Base-by-base conservation (phyloP, 2,329 filamentous ascomycete genomes). In the Aspergillus sp. region DNA sequence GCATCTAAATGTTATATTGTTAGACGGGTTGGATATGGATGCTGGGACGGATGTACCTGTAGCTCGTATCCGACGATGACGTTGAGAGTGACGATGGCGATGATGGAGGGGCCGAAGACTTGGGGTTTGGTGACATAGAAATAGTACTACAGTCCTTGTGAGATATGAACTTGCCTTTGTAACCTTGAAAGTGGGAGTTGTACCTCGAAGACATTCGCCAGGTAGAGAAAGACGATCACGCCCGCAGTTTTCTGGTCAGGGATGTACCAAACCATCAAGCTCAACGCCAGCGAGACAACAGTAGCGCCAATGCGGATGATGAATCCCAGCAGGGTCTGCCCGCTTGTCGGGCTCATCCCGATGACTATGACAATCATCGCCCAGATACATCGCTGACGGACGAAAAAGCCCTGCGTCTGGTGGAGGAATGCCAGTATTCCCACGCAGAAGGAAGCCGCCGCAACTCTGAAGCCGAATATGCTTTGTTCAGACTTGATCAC, bases 361-460 rank as follows among this genome's bases (percentile, higher is more conserved):
- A 91, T 88, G 2, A 87, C 83, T 31, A 87, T 81, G 68, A 91
- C 90, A 60, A 92, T 89, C 80, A 91, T 84, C 1, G 88, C 86
- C 89, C 89, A 92, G 11, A 91, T 84, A 2, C 90, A 76, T 48
- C 89, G 78, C 65, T 92, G 85, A 45, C 84, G 75, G 11, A 84
- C 79, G 69, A 90, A 92, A 68, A 90, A 91, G 0, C 68, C 66
- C 62, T 90, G 84, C 0, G 87, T 88, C 21, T 81, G 71, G 35
- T 81, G 77, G 3, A 92, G 75, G 68, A 83, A 91, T 0, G 84
- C 87, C 1, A 90, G 70, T 27, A 50, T 19, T 19, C 23, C 23
- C 23, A 24, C 23, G 23, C 23, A 24, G 5, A 24, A 24, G 23
- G 23, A 5, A 1, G 89, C 90, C 56, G 84, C 86, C 0, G 87